Base-by-base conservation (phyloP, 106 monocot species). In the Apostasia shenzhenica region DNA sequence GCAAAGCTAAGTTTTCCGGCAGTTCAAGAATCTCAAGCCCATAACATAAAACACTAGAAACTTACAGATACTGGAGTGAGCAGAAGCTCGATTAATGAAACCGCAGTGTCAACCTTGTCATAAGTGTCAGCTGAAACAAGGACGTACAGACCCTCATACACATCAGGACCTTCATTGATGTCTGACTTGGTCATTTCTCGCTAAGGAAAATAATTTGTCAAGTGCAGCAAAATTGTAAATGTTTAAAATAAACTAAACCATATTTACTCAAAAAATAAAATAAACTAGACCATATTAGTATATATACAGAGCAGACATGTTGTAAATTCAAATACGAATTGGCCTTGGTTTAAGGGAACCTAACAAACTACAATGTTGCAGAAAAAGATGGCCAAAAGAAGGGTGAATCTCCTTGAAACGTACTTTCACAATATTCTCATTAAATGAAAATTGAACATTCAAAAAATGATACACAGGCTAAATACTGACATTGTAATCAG, bases 31-130 rank as follows among this genome's bases (percentile, higher is more conserved):
- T 14, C 7, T 50, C 39, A 14, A 12, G 8, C 40, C 37, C 38
- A 45, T 59, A 11, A 45, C 8, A 5, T 37, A 3, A 11, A 40
- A 14, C 8, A 48, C n/a, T 42, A 8, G 7, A 54, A 55, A 80
- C 83, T 84, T 68, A 93, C 93, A 68, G 83, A 84, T 56, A 89
- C 79, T 55, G 86, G 88, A 53, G 84, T 81, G 44, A 97, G 67
- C 11, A 97, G 84, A 65, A 86, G 84, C 44, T 97, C 89, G 48
- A 97, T 73, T 51, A 97, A 81, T 41, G 92, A 72, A 68, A 87
- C 86, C 14, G 95, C 95, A 80, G 89, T 78, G 76, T 92, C 95
- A 54, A 97, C 80, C 87, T 97, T 97, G 68, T 97, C 86, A 75
- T 82, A 87, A 57, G 89, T 83, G 13, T 97, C 95, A 12, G 92